Evolutionary conservation across 345 rosid genomes (phyloP).

Genomic region (Populus ilicifolia): DNA sequence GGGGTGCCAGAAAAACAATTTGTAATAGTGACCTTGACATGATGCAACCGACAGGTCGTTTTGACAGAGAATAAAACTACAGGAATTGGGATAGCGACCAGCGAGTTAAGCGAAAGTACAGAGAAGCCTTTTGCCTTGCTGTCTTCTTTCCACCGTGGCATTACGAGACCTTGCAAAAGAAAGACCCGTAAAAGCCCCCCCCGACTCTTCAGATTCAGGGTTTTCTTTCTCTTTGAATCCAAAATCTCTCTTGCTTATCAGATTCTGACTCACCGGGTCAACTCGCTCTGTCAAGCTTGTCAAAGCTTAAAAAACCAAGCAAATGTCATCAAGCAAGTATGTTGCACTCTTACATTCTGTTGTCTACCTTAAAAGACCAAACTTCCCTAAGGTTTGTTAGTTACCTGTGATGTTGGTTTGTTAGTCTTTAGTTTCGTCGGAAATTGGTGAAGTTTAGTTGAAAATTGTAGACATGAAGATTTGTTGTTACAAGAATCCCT

Average conservation of each 20-base stretch:
- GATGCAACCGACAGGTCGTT: not conserved
- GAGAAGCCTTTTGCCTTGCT: conserved; percentile 22
- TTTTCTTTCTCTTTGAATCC: conserved; percentile 20
- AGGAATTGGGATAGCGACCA: not conserved
- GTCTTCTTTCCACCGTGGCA: conserved; percentile 49
- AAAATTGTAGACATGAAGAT: conserved; percentile 17
- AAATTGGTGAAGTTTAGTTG: conserved; percentile 21
- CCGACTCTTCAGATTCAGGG: conserved; percentile 14
- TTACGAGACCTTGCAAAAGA: conserved; percentile 26
- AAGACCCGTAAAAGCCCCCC: conserved; percentile 3
- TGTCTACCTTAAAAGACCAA: not conserved
- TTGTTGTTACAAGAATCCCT: conserved; percentile 28
- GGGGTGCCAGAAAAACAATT: no score
- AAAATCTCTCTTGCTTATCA: conserved; percentile 15
- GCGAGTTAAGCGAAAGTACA: not conserved
- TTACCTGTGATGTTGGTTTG: conserved; percentile 18
- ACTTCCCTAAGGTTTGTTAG: not conserved
- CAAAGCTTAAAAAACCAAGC: not conserved
- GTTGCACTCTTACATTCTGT: conserved; percentile 7
- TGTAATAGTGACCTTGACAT: not conserved
- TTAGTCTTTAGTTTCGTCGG: conserved; percentile 27
- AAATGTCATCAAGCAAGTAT: conserved; percentile 21
- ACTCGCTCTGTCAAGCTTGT: not conserved
- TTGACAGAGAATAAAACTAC: no score
- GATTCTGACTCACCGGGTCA: no score